Conservation (phyloP, 768 basidiomycete genomes). For the Lactifluus volemus region DNA sequence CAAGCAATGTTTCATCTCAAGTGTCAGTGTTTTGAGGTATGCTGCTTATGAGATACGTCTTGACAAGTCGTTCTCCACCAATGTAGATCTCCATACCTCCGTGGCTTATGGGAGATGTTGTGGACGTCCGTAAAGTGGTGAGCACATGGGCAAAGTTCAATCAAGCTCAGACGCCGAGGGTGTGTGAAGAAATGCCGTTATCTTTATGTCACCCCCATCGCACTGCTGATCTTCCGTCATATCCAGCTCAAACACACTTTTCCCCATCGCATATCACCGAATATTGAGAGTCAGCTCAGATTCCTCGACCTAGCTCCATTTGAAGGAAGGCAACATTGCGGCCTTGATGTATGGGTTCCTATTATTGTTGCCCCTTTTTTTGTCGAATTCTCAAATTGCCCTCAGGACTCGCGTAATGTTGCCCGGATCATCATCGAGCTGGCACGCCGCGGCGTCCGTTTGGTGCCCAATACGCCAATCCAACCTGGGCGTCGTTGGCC, state of each 20-base stretch:
- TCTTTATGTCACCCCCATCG: neutral
- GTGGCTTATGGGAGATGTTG: constrained; percentile 65
- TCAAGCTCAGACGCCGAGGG: neutral
- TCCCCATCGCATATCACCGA: constrained; percentile 35
- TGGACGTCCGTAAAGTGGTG: constrained; percentile 65
- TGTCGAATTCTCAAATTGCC: neutral
- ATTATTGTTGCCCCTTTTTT: neutral
- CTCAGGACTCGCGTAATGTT: constrained; percentile 87
- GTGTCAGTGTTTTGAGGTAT: constrained; percentile 34
- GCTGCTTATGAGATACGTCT: constrained; percentile 10
- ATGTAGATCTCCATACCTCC: constrained; percentile 54
- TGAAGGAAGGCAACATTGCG: constrained; percentile 77
- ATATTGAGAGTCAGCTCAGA: constrained; percentile 67
- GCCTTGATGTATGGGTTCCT: constrained; percentile 69
- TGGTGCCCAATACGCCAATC: constrained; percentile 69
- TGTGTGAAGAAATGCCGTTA: neutral
- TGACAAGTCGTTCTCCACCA: constrained; percentile 4
- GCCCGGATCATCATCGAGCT: constrained; percentile 74
- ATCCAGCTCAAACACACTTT: constrained; percentile 14
- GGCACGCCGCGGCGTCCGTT: constrained; percentile 52
- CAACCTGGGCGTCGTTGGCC: constrained; percentile 59
- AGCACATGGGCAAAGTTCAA: constrained; percentile 31
- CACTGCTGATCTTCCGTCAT: neutral
- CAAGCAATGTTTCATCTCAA: constrained; percentile 85
- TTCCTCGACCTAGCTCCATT: constrained; percentile 68